phyloP scores from a whole-genome alignment of 805 yeast species.

The Zygotorulaspora danielsina region DNA sequence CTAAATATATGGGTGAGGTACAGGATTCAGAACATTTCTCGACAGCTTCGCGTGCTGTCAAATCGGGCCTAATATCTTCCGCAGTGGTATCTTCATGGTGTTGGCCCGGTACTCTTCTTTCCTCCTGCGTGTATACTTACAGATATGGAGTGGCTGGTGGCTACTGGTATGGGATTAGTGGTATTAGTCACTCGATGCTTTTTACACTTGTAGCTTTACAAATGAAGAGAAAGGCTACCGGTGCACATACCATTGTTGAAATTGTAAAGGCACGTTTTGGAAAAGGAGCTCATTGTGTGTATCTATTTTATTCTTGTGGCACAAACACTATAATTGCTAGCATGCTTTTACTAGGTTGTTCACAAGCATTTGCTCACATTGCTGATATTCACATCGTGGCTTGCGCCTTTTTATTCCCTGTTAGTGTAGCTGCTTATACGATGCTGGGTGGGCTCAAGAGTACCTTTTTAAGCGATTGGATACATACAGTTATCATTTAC shows the following conservation, averaged over 20 bases:
- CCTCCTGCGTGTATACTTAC: constrained; percentile 17
- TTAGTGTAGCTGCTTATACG: constrained; percentile 43
- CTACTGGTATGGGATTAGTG: constrained; percentile 22
- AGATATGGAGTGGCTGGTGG: constrained; percentile 56
- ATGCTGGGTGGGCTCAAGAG: constrained; percentile 45
- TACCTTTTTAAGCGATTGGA: constrained; percentile 45
- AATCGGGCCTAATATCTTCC: constrained; percentile 42
- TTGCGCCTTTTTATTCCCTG: constrained; percentile 39
- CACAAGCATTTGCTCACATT: constrained; percentile 35
- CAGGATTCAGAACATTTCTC: constrained; percentile 41
- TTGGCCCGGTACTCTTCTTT: constrained; percentile 24
- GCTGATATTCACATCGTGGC: constrained; percentile 42
- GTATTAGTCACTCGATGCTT: constrained; percentile 12
- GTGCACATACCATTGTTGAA: constrained; percentile 35
- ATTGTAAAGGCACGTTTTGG: constrained; percentile 36
- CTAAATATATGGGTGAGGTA: constrained; percentile 38
- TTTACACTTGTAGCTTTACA: constrained; percentile 27
- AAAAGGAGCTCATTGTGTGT: constrained; percentile 29
- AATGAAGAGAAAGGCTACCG: constrained; percentile 18
- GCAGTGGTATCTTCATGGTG: constrained; percentile 36
- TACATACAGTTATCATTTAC: constrained; percentile 41
- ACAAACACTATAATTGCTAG: constrained; percentile 36
- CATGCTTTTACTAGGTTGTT: constrained; percentile 39
- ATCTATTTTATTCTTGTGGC: constrained; percentile 32
- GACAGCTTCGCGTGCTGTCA: constrained; percentile 41